Conservation (phyloP, 345 rosid species). For the Eucalyptus microcorys region DNA sequence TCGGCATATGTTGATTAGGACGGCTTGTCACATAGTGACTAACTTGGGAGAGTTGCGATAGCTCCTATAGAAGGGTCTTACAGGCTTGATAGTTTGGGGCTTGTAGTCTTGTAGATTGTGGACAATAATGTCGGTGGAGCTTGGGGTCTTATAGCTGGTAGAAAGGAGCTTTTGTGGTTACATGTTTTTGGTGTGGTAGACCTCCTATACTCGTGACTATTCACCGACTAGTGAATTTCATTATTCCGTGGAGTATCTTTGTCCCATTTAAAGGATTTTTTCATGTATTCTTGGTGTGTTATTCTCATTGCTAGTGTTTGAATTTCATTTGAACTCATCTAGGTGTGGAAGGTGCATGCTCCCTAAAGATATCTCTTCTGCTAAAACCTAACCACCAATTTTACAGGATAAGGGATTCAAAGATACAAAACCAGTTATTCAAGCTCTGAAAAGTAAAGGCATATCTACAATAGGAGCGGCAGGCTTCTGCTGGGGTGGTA, state of each 20-base stretch:
- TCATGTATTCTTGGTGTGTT: background rate
- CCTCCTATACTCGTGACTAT: background rate
- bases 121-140: background rate
- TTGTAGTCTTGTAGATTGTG: background rate
- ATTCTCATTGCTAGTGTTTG: background rate
- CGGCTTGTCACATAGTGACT: background rate
- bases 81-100: background rate
- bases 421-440: slow-evolving; percentile 47
- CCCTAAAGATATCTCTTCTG: background rate
- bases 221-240: background rate
- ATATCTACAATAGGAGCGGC: slow-evolving; percentile 26
- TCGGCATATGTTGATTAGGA: background rate
- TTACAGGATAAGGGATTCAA: slow-evolving; percentile 63
- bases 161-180: too few relatives aligned
- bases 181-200: too few relatives aligned
- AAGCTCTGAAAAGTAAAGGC: slow-evolving; percentile 54
- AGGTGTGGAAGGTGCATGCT: background rate
- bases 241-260: background rate
- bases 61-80: background rate
- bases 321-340: background rate
- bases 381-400: background rate
- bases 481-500: slow-evolving; percentile 36
- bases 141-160: background rate
- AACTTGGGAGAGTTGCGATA: background rate
- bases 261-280: background rate